Percentiles rank a stretch among this genome's conserved stretches.
Evolutionary conservation across 116 monocot species (phyloP).

Genomic region (Dioscorea cayenensis): DNA sequence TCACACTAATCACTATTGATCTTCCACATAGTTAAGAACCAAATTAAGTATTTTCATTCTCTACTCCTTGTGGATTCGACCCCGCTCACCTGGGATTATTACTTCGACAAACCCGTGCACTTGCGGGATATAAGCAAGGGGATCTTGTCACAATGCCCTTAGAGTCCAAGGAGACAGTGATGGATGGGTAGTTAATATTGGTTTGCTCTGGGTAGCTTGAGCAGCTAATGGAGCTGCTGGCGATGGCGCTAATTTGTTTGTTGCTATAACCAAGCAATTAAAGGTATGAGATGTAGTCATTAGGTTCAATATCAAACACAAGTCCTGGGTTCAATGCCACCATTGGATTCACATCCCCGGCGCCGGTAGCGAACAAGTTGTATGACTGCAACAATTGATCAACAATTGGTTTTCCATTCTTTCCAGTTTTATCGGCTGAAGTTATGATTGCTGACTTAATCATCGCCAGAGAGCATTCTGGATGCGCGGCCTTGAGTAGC

Average conservation of each 20-base stretch:
- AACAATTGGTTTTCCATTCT: neutral
- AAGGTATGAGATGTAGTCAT: neutral
- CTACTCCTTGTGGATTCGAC: too few relatives aligned
- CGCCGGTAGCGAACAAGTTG: neutral
- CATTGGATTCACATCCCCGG: neutral
- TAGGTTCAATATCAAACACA: neutral
- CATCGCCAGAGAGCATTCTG: neutral
- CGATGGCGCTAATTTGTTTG: neutral
- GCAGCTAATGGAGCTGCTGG: neutral
- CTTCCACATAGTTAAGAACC: too few relatives aligned
- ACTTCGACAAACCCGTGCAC: too few relatives aligned
- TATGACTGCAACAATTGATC: neutral
- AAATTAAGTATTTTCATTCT: too few relatives aligned
- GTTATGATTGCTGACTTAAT: conserved; percentile 8
- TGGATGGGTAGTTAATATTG: conserved; percentile 1
- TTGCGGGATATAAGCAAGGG: too few relatives aligned
- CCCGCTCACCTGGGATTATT: too few relatives aligned
- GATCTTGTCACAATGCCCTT: too few relatives aligned
- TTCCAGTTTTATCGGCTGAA: neutral
- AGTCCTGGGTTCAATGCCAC: neutral
- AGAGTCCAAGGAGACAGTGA: neutral
- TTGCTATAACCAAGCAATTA: neutral
- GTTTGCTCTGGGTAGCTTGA: too few relatives aligned
- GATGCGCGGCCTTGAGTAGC: neutral
- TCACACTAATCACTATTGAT: too few relatives aligned